Base-by-base conservation (phyloP, 352 stramenopile genomes). In the Phytophthora capsici region DNA sequence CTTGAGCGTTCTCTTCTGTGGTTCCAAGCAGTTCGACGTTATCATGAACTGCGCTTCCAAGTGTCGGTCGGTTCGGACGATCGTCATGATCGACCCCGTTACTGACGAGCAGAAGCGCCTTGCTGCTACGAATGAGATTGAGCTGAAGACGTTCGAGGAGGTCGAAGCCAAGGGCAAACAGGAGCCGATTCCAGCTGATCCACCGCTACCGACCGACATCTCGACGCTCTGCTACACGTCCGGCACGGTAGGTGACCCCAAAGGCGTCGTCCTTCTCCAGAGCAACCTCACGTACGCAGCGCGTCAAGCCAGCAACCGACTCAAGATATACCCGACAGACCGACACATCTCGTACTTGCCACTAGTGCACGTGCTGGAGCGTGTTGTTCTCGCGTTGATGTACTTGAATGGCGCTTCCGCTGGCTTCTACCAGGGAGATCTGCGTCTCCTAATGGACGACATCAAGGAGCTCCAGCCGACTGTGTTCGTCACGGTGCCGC, bases 341-440 rank as follows among this genome's bases (percentile, higher is more conserved):
- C 71, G 94, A 10, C 93, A 98, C 71, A 72, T 99, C 16, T 97
- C 86, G 25, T 99, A 99, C 75, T 77, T 99, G 30, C 96, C 96
- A 16, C 71, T 99, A 10, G 84, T 96, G 1, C 97, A 99, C 78
- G 96, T 99, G 34, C 97, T 98, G 57, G 97, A 99, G 80, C 85
- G 96, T 4, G 73, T 91, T 9, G 82, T 98, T 25, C 90, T 96
- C 8, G 84, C 76, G 23, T 51, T 77, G 13, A 64, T 73, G 5
- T 90, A 98, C 69, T 56, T 98, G 22, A 57, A 88, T 70, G 41
- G 96, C 85, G 61, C 94, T 80, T 41, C 80, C 74, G 43, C 87
- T 94, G 34, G 75, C 0, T 83, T 83, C 47, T 87, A 74, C 65
- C 82, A 94, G 10, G 95, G 95, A 6, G 86, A 98, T 67, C 82